Percentiles rank a stretch among this genome's conserved stretches.
These are phyloP conservation scores for Boletus calvinii DNA, from an alignment of 1,284 basidiomycete species.

Conservation along the genomic window DNA sequence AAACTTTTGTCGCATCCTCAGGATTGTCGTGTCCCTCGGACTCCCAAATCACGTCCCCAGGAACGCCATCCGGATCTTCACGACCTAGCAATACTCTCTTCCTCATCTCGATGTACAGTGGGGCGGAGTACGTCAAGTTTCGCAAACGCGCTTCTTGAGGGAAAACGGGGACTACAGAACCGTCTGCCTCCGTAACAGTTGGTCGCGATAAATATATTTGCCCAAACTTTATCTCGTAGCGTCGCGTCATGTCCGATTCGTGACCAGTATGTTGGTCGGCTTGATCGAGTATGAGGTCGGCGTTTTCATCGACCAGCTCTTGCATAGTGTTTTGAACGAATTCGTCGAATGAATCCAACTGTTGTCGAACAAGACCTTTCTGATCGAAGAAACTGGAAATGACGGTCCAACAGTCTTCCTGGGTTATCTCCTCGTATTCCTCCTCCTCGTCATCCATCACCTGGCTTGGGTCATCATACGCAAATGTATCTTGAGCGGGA, in stretches of 20 bases:
- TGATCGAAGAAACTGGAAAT: conserved; percentile 97
- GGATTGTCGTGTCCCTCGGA: conserved; percentile 65
- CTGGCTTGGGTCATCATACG: conserved; percentile 58
- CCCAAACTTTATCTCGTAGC: conserved; percentile 96
- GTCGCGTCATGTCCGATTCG: conserved; percentile 77
- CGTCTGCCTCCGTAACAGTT: conserved; percentile 94
- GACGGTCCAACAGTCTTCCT: conserved; percentile 94
- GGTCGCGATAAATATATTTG: conserved; percentile 97
- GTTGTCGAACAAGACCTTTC: conserved; percentile 96
- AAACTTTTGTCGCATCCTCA: conserved; percentile 81
- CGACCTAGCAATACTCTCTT: conserved; percentile 82
- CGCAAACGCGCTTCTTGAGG: conserved; percentile 96
- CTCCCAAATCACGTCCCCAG: conserved; percentile 84
- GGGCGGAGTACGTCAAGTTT: conserved; percentile 95
- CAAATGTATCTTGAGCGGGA: conserved; percentile 48
- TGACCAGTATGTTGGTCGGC: conserved; percentile 93
- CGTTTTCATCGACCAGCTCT: conserved; percentile 96
- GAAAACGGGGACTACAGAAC: conserved; percentile 89
- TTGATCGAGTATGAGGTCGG: conserved; percentile 94
- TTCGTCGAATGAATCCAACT: conserved; percentile 98
- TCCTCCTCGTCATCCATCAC: conserved; percentile 64
- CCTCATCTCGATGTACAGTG: conserved; percentile 94
- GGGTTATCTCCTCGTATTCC: conserved; percentile 76
- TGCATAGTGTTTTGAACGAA: conserved; percentile 99
- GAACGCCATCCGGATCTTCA: conserved; percentile 78